Evolutionary conservation across 495 filamentous ascomycete species (phyloP).

Genomic region (Neurospora sp.): DNA sequence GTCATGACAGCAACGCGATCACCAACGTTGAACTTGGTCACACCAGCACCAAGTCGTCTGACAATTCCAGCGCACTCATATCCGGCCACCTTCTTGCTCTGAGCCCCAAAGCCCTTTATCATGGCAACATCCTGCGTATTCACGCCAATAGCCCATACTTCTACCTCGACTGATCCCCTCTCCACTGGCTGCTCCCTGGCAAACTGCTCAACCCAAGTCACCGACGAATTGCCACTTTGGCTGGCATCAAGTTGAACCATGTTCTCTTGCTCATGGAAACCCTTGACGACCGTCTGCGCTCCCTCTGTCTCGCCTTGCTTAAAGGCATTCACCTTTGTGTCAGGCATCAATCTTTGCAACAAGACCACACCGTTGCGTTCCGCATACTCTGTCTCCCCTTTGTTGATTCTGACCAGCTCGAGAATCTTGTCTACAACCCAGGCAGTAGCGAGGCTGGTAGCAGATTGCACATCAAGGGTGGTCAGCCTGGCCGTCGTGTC

Average conservation of each 20-base stretch:
- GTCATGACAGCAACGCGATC: slow-evolving; percentile 34
- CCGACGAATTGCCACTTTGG: slow-evolving; percentile 12
- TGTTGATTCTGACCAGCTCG: too few species aligned
- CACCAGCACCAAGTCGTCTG: neutral
- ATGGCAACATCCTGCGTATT: slow-evolving; percentile 35
- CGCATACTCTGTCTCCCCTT: slow-evolving; percentile 21
- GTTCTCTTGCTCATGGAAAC: neutral
- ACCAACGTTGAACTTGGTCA: slow-evolving; percentile 19
- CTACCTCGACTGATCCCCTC: slow-evolving; percentile 16
- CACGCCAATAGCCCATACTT: slow-evolving; percentile 23
- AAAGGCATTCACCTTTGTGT: slow-evolving; percentile 9
- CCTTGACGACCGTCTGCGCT: neutral
- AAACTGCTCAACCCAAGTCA: slow-evolving; percentile 1
- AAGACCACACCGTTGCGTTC: slow-evolving; percentile 23
- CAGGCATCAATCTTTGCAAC: slow-evolving; percentile 17
- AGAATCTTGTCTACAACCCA: slow-evolving; percentile 15
- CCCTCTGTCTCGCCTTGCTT: neutral
- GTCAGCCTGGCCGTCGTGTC: slow-evolving; percentile 13
- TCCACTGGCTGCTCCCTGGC: slow-evolving; percentile 1
- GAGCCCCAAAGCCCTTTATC: slow-evolving; percentile 30
- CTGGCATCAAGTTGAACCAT: slow-evolving; percentile 7
- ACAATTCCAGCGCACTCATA: slow-evolving; percentile 10
- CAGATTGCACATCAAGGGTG: slow-evolving; percentile 25
- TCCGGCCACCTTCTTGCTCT: slow-evolving; percentile 25
- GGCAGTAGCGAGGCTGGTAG: slow-evolving; percentile 2